A percentile compares a stretch with the other conserved stretches of the same genome.
Evolutionary conservation across 495 filamentous ascomycete species (phyloP).

Genomic region (Hypoxylon fragiforme): DNA sequence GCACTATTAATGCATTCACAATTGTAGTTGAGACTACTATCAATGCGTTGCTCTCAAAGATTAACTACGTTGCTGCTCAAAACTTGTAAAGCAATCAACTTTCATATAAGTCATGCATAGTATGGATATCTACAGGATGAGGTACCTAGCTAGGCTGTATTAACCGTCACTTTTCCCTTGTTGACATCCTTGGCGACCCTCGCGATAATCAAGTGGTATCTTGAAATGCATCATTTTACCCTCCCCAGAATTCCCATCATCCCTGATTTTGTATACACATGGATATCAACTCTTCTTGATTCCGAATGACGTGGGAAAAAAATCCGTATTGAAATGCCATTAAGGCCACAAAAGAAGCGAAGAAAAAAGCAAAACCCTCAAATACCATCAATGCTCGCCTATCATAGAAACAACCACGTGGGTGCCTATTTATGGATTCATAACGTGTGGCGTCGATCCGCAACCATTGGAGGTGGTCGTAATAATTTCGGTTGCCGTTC

Average conservation of each 20-base stretch:
- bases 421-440: constrained; percentile 15
- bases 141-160: not conserved
- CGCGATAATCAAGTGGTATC: constrained; percentile 15
- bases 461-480: constrained; percentile 9
- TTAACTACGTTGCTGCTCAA: too few species aligned
- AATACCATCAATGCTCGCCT: too few species aligned
- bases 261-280: constrained; percentile 9
- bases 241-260: too few species aligned
- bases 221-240: constrained; percentile 23
- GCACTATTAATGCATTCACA: too few species aligned
- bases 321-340: constrained; percentile 15
- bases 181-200: constrained; percentile 4
- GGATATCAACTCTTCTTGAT: constrained; percentile 1
- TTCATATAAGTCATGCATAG: constrained; percentile 1
- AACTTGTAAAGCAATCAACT: not conserved
- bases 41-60: too few species aligned
- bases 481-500: constrained; percentile 17
- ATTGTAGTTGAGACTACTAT: too few species aligned
- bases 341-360: constrained; percentile 25
- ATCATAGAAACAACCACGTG: too few species aligned
- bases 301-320: constrained; percentile 7
- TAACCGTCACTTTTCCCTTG: constrained; percentile 12
- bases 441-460: constrained; percentile 10
- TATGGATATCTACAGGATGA: constrained; percentile 17
- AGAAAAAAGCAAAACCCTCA: not conserved